Evolutionary conservation across 106 monocot species (phyloP), one percentile per base, ranked within the genome.

Genomic region (Chionographis japonica): DNA sequence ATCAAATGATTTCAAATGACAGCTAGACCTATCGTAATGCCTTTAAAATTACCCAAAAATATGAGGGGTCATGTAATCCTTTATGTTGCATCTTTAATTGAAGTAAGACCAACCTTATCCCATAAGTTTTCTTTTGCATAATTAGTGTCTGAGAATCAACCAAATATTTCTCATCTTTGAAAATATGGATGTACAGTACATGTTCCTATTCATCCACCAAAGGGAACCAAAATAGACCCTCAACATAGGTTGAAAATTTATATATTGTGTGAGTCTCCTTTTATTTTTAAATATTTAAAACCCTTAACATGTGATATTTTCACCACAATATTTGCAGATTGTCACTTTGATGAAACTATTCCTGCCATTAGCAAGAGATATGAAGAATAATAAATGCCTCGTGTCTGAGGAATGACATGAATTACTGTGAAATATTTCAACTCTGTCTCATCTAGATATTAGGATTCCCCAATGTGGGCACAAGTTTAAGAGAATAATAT

Each of bases 301-400:
- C 59, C 19, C n/a, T 35, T 27, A 3, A 60, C 6, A 60, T 0
- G 59, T 18, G 59, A 60, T 4, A 18, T 60, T 36, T 60, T 60
- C 12, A 20, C 36, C 35, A 6, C 59, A 60, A 60, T 3, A 2
- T 60, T 60, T 60, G 35, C 59, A 60, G 18, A 60, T 12, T 20
- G 12, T 60, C 36, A 60, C 59, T 60, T 60, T 20, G 36, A 60
- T 60, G 59, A 60, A 6, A 60, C 35, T 60, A 60, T 60, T 60
- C 36, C 35, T 6, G 59, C 35, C 1, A 27, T 27, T 27, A 27
- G 27, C 27, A 27, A 27, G 27, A 27, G 27, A 27, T 27, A 27
- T 27, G 27, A 27, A 37, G 6, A 2, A 60, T 9, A 36, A 37
- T 20, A 2, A 60, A 37, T 35, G 19, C 1, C 6, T 9, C 2